Conservation (phyloP, 2,329 filamentous ascomycete species). For the Intubia oerlemansii region DNA sequence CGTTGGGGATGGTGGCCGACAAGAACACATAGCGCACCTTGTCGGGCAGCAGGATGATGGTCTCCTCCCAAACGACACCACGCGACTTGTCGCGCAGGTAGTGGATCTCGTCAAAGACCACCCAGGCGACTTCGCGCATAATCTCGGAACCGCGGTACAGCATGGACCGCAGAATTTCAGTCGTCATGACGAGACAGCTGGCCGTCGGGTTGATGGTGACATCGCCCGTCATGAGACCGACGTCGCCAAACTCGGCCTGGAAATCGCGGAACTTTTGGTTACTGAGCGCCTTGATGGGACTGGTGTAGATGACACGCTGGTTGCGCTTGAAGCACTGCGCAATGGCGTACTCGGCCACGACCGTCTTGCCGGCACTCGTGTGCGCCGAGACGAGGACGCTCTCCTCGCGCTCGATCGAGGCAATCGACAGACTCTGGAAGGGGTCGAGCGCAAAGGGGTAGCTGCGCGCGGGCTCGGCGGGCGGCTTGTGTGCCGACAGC, state of each 20-base stretch:
- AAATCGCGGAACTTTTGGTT: conserved; percentile 99
- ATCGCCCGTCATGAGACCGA: conserved; percentile 96
- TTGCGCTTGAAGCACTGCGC: conserved; percentile 94
- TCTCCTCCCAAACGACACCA: conserved; percentile 98
- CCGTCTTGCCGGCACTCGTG: conserved; percentile 93
- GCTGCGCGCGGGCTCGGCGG: conserved; percentile 60
- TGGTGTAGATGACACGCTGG: conserved; percentile 96
- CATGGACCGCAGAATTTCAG: conserved; percentile 97
- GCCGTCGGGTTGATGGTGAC: conserved; percentile 98
- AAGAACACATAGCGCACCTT: conserved; percentile 98
- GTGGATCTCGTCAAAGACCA: conserved; percentile 95
- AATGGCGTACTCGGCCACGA: conserved; percentile 95
- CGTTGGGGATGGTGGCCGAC: conserved; percentile 94
- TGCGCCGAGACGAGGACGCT: conserved; percentile 94
- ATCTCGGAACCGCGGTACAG: conserved; percentile 95
- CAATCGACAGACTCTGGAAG: conserved; percentile 87
- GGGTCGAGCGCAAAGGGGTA: conserved; percentile 90
- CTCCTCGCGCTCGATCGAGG: conserved; percentile 88
- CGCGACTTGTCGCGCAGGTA: conserved; percentile 89
- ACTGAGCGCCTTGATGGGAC: conserved; percentile 94
- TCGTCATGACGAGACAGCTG: conserved; percentile 97
- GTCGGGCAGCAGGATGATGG: conserved; percentile 90
- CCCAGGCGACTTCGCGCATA: conserved; percentile 98
- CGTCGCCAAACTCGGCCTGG: conserved; percentile 83
- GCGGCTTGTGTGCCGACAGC: conserved; percentile 86